These are phyloP conservation scores for Pythium diclinum DNA, from an alignment of 352 stramenopile species.

Conservation along the genomic window DNA sequence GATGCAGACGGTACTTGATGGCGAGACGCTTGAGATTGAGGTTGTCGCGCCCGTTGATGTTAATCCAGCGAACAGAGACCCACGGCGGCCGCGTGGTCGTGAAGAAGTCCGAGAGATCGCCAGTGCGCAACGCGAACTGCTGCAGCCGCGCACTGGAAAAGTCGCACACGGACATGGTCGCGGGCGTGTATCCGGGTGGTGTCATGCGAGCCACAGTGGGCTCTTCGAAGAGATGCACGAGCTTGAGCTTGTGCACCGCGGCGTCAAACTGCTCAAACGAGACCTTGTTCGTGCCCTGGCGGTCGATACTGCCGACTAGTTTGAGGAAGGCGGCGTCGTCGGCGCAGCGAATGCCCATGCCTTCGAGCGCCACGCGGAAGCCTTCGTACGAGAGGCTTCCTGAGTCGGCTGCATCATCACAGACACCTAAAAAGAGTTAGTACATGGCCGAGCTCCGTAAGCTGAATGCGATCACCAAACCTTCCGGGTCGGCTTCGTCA, in stretches of 20 bases:
- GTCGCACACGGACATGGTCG: conserved; percentile 68
- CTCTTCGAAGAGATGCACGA: conserved; percentile 86
- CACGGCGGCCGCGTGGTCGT: conserved; percentile 66
- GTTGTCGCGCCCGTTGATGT: conserved; percentile 75
- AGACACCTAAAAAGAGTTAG: background rate
- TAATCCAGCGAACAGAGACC: conserved; percentile 88
- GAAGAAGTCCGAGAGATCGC: conserved; percentile 67
- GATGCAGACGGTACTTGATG: conserved; percentile 87
- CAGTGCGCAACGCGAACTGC: conserved; percentile 54
- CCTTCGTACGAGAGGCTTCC: conserved; percentile 53
- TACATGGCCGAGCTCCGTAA: background rate
- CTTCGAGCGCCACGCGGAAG: conserved; percentile 57
- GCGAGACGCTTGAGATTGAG: conserved; percentile 82
- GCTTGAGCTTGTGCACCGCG: conserved; percentile 82
- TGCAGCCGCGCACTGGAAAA: conserved; percentile 73
- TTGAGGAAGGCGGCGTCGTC: conserved; percentile 71
- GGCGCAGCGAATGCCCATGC: conserved; percentile 67
- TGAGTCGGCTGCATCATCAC: conserved; percentile 18
- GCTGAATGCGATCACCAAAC: conserved; percentile 9
- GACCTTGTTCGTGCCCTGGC: conserved; percentile 38
- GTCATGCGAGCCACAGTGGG: conserved; percentile 55
- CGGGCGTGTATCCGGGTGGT: conserved; percentile 44
- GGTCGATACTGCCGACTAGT: conserved; percentile 67
- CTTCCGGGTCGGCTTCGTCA: conserved; percentile 55
- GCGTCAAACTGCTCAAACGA: conserved; percentile 76